These are phyloP conservation scores for Exophiala phaeomuriformis DNA, from an alignment of 2,329 filamentous ascomycete species.

Conservation along the genomic window DNA sequence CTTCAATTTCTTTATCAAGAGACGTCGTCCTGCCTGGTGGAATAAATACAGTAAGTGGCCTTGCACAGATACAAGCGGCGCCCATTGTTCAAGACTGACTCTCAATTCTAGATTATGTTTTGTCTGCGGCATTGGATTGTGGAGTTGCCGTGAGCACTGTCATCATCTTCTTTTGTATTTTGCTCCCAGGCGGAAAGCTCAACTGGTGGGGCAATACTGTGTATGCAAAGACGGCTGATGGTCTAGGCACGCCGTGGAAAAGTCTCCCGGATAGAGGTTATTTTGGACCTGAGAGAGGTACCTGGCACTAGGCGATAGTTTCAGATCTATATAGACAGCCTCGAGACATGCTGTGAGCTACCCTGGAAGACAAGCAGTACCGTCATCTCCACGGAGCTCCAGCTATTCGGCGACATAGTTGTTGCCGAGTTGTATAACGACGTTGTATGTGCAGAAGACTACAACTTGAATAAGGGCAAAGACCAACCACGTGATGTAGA, in stretches of 20 bases:
- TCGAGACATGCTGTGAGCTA: too few relatives aligned
- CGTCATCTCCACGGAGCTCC: too few relatives aligned
- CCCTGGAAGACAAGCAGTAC: too few relatives aligned
- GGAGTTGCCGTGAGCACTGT: slow-evolving; percentile 32
- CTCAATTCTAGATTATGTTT: slow-evolving; percentile 31
- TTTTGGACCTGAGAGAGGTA: slow-evolving; percentile 27
- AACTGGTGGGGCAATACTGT: slow-evolving; percentile 34
- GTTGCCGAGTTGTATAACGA: too few relatives aligned
- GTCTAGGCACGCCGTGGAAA: slow-evolving; percentile 29
- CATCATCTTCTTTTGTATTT: slow-evolving; percentile 34
- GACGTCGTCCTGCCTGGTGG: slow-evolving; percentile 35
- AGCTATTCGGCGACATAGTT: too few relatives aligned
- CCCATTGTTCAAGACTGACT: background rate
- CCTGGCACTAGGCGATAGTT: background rate
- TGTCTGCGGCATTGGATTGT: slow-evolving; percentile 34
- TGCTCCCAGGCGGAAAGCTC: slow-evolving; percentile 30
- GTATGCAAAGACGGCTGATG: slow-evolving; percentile 29
- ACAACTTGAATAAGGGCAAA: too few relatives aligned
- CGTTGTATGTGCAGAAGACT: too few relatives aligned
- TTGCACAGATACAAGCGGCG: background rate
- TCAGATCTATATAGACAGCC: background rate
- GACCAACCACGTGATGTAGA: too few relatives aligned
- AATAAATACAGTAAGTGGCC: slow-evolving; percentile 30
- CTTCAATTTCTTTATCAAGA: slow-evolving; percentile 35
- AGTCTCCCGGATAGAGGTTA: slow-evolving; percentile 29